Percentiles rank a stretch among this genome's conserved stretches.
Conservation (phyloP, 108 stramenopile genomes). For the Cyclotella atomus region DNA sequence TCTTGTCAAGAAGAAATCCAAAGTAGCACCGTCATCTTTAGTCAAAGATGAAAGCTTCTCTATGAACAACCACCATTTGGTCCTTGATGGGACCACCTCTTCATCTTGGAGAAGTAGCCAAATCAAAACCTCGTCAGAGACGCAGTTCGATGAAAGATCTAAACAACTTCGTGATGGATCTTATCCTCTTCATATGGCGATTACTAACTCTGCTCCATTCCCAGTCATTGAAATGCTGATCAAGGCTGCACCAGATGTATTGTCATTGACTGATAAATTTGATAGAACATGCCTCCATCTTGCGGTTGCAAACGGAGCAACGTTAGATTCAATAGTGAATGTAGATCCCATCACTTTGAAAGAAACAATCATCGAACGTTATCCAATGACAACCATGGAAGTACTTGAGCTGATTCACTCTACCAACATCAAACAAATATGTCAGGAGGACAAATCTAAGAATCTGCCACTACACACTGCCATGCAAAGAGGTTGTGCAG, state of each 20-base stretch:
- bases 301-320: conserved; percentile 11
- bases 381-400: not conserved
- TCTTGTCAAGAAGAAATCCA: conserved; percentile 6
- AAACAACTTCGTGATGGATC: conserved; percentile 44
- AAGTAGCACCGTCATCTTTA: not conserved
- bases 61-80: conserved; percentile 2
- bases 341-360: not conserved
- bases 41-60: not conserved
- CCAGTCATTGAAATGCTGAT: conserved; percentile 30
- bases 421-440: not conserved
- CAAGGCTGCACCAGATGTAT: conserved; percentile 19
- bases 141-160: conserved; percentile 6
- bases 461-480: conserved; percentile 25
- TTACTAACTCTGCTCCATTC: conserved; percentile 28
- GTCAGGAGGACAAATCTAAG: not conserved
- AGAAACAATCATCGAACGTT: not conserved
- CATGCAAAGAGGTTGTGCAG: conserved; percentile 16
- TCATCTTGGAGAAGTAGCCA: conserved; percentile 12
- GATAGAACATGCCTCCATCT: conserved; percentile 41
- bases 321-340: not conserved
- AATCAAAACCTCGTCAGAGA: conserved; percentile 10
- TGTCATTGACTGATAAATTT: conserved; percentile 31
- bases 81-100: conserved; percentile 25
- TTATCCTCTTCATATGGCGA: conserved; percentile 46
- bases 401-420: conserved; percentile 10